Evolutionary conservation across 2,329 filamentous ascomycete genomes (phyloP), one percentile per base, ranked within the genome.

Genomic region (Penicillium sp.): DNA sequence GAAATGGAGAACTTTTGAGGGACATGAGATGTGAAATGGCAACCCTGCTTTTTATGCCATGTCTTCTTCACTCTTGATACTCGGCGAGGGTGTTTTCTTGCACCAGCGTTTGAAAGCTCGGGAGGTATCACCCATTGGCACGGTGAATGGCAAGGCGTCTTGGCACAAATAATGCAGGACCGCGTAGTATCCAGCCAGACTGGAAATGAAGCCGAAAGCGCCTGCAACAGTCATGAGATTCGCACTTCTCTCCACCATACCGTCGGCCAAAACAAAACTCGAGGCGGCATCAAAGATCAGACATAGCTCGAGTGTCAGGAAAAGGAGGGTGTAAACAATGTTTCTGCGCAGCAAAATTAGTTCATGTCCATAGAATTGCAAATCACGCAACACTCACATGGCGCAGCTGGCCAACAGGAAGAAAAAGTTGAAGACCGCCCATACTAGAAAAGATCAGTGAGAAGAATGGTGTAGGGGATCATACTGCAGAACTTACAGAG

Each of bases 401-500:
- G 42, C 22, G 31, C 53, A 31, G 27, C 50, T 48, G 31, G 48
- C 54, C 18, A 51, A 43, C 8, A 50, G 21, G 34, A 56, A 56
- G 18, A 56, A 54, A 1, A 50, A 22, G 34, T 50, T 54, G 38
- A 56, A 54, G 31, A 56, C 32, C 11, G 42, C 47, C 54, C 54
- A 56, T n/a, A 56, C 54, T 56, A 21, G 9, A 16, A 27, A 42
- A 34, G 7, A 27, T 42, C 8, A 38, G 10, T 24, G n/a, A 5
- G 16, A 22, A 21, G 8, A 79, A 60, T 55, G 81, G 79, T 16
- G 75, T 75, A 13, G 78, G 76, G 75, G 50, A 79, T 76, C 0
- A 79, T 73, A 0, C 76, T 74, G 78, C 77, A 80, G 18, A 14
- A 22, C 42, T 21, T 13, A 45, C 42, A 69, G 70, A 63, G 53